Evolutionary conservation across 2,329 filamentous ascomycete species (phyloP).

Genomic region (Sporothrix dimorphospora): DNA sequence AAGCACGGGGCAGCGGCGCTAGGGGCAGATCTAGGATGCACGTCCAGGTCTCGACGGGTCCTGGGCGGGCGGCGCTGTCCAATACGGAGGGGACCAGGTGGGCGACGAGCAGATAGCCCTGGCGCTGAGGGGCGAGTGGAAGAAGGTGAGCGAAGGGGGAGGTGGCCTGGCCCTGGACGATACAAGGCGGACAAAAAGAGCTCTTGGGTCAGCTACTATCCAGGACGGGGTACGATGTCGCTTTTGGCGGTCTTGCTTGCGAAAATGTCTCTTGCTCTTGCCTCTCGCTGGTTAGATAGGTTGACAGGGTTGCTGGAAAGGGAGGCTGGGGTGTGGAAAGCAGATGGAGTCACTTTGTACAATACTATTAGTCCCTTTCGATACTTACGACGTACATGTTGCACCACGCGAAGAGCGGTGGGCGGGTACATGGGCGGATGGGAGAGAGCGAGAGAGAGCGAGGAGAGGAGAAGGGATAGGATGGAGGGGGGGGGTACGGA

Average conservation of each 20-base stretch:
- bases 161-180: slow-evolving; percentile 12
- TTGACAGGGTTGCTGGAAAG: slow-evolving; percentile 25
- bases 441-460: slow-evolving; percentile 1
- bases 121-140: background rate
- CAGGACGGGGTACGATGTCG: slow-evolving; percentile 1
- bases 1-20: slow-evolving; percentile 29
- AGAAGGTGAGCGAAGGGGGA: background rate
- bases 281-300: slow-evolving; percentile 3
- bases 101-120: slow-evolving; percentile 8
- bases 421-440: background rate
- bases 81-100: slow-evolving; percentile 13
- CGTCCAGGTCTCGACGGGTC: slow-evolving; percentile 27
- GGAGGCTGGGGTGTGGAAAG: slow-evolving; percentile 29
- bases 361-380: slow-evolving; percentile 9
- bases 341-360: slow-evolving; percentile 15
- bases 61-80: slow-evolving; percentile 5
- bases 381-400: slow-evolving; percentile 17
- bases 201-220: slow-evolving; percentile 11
- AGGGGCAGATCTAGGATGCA: slow-evolving; percentile 28
- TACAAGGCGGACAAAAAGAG: slow-evolving; percentile 9
- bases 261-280: slow-evolving; percentile 21
- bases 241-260: slow-evolving; percentile 18
- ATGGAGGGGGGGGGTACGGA: slow-evolving; percentile 17
- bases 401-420: slow-evolving; percentile 27
- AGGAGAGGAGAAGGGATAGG: background rate